Evolutionary conservation across 768 basidiomycete species (phyloP), one percentile per base, ranked within the genome.

Genomic region (Rhodotorula taiwanensis): DNA sequence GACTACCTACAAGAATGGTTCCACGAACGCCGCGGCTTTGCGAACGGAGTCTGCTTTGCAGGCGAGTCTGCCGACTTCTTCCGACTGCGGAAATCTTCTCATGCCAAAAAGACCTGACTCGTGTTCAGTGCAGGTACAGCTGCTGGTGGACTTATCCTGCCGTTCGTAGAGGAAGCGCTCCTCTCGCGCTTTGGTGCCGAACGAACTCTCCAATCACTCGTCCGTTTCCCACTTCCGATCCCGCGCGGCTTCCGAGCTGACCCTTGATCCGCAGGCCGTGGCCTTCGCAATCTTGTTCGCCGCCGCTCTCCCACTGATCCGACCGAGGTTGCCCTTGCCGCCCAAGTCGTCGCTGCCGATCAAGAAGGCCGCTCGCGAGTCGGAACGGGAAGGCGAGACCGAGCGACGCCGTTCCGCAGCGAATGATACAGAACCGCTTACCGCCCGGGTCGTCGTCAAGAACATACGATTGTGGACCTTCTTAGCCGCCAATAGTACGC

Each of bases 1-100:
- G 53, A 31, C 51, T 58, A n/a, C 41, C 45, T 54, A 6, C 47
- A 45, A 1, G 62, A 63, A 16, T 63, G 62, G 62, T 63, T 58
- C 33, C 43, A 58, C 52, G 62, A 52, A 15, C 55, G 56, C 3
- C 27, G 56, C 4, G 62, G 62, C 1, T 54, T 64, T n/a, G 62
- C 62, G 6, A 58, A 58, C 39, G 62, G 62, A 2, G 44, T 48
- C n/a, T 58, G 55, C 30, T 64, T 64, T 25, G 62, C 56, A 0
- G 56, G 56, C n/a, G 16, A 27, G 47, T 27, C 11, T 16, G 15
- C 18, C 6, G 15, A 15, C 42, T 30, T 28, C n/a, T 25, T 4
- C 18, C 30, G 7, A 36, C 25, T 31, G 25, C 47, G 15, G 15
- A 16, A 39, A 2, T 14, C 6, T 14, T 36, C 34, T 28, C 27